These are phyloP conservation scores for Licmophora abbreviata DNA, from an alignment of 108 stramenopile species.

Conservation along the genomic window DNA sequence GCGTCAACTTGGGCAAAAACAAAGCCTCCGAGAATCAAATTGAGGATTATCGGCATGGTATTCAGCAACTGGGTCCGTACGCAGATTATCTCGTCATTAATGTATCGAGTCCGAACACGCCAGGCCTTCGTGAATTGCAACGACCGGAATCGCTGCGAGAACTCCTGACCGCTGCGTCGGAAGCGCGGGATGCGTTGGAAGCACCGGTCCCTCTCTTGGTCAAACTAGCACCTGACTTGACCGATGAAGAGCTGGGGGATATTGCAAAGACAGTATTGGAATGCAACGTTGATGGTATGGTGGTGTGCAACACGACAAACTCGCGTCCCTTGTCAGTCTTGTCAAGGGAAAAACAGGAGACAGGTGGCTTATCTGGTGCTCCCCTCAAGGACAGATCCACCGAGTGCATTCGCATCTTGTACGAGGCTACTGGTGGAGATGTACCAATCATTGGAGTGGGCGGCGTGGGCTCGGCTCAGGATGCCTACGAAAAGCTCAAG, in stretches of 20 bases:
- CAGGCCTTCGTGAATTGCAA: constrained; percentile 87
- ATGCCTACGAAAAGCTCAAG: constrained; percentile 87
- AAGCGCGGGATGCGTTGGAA: constrained; percentile 37
- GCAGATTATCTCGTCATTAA: constrained; percentile 97
- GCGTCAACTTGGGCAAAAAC: constrained; percentile 95
- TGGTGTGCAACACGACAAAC: constrained; percentile 89
- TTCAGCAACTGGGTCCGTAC: constrained; percentile 67
- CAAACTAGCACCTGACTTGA: constrained; percentile 92
- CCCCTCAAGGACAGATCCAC: constrained; percentile 80
- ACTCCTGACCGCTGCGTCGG: constrained; percentile 49
- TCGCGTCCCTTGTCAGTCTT: constrained; percentile 43
- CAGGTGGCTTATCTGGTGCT: constrained; percentile 85
- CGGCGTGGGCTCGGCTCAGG: constrained; percentile 73
- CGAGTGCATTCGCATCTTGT: constrained; percentile 75
- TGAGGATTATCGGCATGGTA: constrained; percentile 78
- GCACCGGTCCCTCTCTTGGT: constrained; percentile 76
- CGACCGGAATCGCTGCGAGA: constrained; percentile 35
- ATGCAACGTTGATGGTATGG: constrained; percentile 80
- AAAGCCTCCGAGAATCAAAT: constrained; percentile 53
- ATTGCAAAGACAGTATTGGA: constrained; percentile 58
- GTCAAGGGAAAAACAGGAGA: constrained; percentile 42
- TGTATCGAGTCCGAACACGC: constrained; percentile 88
- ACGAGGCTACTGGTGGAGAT: constrained; percentile 62
- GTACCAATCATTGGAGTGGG: constrained; percentile 94
- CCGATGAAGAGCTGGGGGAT: constrained; percentile 58